A percentile compares a stretch with the other conserved stretches of the same genome.
Evolutionary conservation across 2,329 filamentous ascomycete genomes (phyloP).

Genomic region (Neurospora crassa): DNA sequence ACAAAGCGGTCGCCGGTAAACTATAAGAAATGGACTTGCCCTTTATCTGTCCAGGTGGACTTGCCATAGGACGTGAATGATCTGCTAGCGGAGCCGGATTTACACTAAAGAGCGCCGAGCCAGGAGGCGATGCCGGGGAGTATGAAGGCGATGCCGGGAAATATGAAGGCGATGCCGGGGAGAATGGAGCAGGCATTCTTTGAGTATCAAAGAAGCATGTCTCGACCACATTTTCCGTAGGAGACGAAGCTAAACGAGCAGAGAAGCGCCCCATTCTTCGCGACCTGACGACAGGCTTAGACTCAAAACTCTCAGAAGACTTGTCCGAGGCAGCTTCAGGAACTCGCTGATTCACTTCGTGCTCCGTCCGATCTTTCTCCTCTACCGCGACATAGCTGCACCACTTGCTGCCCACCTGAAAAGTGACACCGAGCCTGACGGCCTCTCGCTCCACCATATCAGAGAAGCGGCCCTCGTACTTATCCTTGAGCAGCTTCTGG

Average conservation of each 20-base stretch:
- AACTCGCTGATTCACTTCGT: not conserved
- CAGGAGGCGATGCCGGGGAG: not conserved
- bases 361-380: slow-evolving; percentile 20
- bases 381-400: slow-evolving; percentile 64
- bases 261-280: too few species aligned
- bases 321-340: not conserved
- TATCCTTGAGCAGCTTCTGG: slow-evolving; percentile 35
- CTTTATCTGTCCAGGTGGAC: not conserved
- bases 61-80: not conserved
- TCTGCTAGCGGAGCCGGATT: not conserved
- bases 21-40: not conserved
- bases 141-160: not conserved
- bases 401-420: slow-evolving; percentile 60
- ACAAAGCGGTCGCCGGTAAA: not conserved
- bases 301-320: not conserved
- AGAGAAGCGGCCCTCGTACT: slow-evolving; percentile 40
- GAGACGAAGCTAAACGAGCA: not conserved
- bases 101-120: not conserved
- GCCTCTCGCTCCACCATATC: slow-evolving; percentile 57
- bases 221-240: not conserved
- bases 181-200: too few species aligned
- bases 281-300: not conserved
- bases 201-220: not conserved
- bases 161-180: too few species aligned
- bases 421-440: slow-evolving; percentile 54